phyloP scores from a whole-genome alignment of 495 filamentous ascomycete genomes.

The Choiromyces venosus region DNA sequence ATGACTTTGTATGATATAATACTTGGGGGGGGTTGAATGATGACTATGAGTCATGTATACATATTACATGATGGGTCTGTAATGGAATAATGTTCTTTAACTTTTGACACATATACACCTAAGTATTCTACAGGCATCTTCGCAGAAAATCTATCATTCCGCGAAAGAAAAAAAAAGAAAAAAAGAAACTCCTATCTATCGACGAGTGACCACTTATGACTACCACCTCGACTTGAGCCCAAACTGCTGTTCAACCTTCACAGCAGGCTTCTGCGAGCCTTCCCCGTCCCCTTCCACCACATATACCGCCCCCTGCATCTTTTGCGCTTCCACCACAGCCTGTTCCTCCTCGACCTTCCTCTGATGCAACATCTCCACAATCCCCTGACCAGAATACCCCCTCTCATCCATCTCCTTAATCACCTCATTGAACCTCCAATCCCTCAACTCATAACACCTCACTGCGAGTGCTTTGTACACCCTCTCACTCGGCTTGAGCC shows the following conservation, averaged over 20 bases:
- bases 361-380: neutral
- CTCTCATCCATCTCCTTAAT: slow-evolving; percentile 44
- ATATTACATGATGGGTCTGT: neutral
- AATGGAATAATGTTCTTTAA: neutral
- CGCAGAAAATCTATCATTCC: neutral
- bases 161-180: neutral
- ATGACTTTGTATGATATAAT: neutral
- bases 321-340: neutral
- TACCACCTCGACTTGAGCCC: neutral
- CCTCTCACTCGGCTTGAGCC: slow-evolving; percentile 42
- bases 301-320: neutral
- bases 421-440: slow-evolving; percentile 47
- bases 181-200: neutral
- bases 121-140: neutral
- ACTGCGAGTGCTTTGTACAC: slow-evolving; percentile 47
- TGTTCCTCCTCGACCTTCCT: neutral
- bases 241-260: neutral
- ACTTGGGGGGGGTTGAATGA: neutral
- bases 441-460: slow-evolving; percentile 45
- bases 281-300: neutral
- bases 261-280: neutral
- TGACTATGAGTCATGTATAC: neutral
- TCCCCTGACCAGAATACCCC: slow-evolving; percentile 5
- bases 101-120: neutral
- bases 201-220: neutral